Evolutionary conservation across 108 stramenopile genomes (phyloP).

Genomic region (Cyclotella choctawhatcheeana): DNA sequence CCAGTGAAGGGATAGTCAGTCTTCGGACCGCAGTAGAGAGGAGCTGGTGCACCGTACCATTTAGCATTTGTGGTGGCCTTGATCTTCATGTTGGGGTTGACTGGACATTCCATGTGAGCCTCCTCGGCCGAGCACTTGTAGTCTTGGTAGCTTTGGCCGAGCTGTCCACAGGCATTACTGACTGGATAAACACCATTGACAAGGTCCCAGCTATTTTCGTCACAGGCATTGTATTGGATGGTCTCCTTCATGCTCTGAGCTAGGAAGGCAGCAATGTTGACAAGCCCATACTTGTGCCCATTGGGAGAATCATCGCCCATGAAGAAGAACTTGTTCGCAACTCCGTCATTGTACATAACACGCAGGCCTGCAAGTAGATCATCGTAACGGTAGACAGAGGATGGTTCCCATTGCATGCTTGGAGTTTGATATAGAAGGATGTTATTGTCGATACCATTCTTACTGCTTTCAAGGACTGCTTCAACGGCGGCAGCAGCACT

Average conservation of each 20-base stretch:
- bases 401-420: conserved; percentile 36
- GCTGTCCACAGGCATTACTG: conserved; percentile 54
- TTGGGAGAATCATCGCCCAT: conserved; percentile 38
- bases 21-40: conserved; percentile 50
- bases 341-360: conserved; percentile 44
- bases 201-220: conserved; percentile 50
- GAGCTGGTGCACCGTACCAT: conserved; percentile 53
- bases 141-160: conserved; percentile 50
- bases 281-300: conserved; percentile 40
- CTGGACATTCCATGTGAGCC: conserved; percentile 52
- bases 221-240: conserved; percentile 63
- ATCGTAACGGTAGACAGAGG: conserved; percentile 39
- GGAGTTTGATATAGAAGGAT: conserved; percentile 43
- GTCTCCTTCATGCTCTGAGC: conserved; percentile 66
- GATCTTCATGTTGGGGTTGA: conserved; percentile 50
- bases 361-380: conserved; percentile 34
- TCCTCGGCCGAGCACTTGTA: conserved; percentile 48
- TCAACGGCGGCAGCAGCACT: conserved; percentile 30
- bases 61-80: conserved; percentile 46
- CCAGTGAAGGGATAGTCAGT: conserved; percentile 43
- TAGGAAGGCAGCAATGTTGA: conserved; percentile 57
- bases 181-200: conserved; percentile 50
- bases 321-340: conserved; percentile 42
- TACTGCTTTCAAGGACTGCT: conserved; percentile 31
- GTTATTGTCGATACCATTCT: conserved; percentile 43